These are phyloP conservation scores for Leccinum incarnatum DNA, from an alignment of 768 basidiomycete genomes.

Conservation along the genomic window DNA sequence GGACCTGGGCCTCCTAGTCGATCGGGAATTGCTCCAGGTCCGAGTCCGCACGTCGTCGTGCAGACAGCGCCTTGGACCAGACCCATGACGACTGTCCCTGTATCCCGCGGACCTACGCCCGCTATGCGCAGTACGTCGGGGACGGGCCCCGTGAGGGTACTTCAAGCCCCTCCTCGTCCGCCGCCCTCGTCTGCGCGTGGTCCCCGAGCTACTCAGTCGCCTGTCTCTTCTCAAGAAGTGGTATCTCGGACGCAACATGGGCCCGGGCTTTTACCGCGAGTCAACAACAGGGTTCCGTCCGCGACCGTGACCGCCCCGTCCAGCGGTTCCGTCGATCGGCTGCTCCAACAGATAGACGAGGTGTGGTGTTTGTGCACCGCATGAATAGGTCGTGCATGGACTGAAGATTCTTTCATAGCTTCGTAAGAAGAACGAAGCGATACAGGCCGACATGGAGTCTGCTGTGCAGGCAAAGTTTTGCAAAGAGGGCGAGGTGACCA, in stretches of 20 bases:
- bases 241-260: constrained; percentile 13
- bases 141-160: constrained; percentile 8
- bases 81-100: constrained; percentile 7
- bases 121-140: constrained; percentile 10
- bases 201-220: constrained; percentile 8
- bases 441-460: constrained; percentile 44
- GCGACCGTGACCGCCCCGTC: not conserved
- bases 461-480: constrained; percentile 50
- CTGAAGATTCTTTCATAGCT: constrained; percentile 39
- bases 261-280: constrained; percentile 4
- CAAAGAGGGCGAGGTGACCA: constrained; percentile 71
- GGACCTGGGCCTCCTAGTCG: constrained; percentile 15
- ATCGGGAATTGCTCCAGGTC: constrained; percentile 9
- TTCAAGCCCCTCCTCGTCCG: constrained; percentile 11
- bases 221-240: constrained; percentile 21
- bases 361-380: constrained; percentile 32
- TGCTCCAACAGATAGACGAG: constrained; percentile 44
- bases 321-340: constrained; percentile 10
- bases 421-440: constrained; percentile 45
- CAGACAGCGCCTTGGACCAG: constrained; percentile 9
- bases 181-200: constrained; percentile 17
- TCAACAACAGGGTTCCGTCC: constrained; percentile 4
- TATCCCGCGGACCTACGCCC: constrained; percentile 14
- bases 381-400: constrained; percentile 9
- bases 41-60: constrained; percentile 7